A percentile compares a stretch with the other conserved stretches of the same genome.
Conservation (phyloP, 208 protist genomes). For the Trypanosomatidae sp. region DNA sequence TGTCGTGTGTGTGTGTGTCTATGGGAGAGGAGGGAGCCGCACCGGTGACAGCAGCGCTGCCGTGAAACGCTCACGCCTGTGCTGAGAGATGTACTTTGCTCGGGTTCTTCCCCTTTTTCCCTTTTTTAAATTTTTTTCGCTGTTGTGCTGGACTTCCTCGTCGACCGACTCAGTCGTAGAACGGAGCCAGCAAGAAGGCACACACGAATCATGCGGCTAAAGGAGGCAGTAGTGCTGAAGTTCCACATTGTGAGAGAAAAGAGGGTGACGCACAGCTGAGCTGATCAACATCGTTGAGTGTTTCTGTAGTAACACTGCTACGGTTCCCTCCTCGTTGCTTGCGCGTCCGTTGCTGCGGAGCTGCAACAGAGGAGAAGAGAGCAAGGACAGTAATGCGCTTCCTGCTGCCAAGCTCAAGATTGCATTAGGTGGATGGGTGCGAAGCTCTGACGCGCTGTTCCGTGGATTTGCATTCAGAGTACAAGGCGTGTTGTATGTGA, state of each 20-base stretch:
- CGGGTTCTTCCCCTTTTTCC: not conserved
- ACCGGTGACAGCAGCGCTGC: not conserved
- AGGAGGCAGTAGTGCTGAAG: not conserved
- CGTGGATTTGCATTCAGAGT: not conserved
- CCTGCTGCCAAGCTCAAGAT: not conserved
- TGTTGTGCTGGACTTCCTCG: not conserved
- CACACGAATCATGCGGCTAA: not conserved
- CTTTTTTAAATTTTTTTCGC: not conserved
- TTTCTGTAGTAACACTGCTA: not conserved
- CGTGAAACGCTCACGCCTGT: conserved; percentile 1
- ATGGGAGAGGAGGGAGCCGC: not conserved
- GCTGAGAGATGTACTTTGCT: not conserved
- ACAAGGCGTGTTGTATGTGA: not conserved
- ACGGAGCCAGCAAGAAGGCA: not conserved
- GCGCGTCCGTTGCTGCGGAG: not conserved
- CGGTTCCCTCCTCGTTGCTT: not conserved
- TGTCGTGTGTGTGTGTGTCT: not conserved
- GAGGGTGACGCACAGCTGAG: not conserved
- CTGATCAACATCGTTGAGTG: not conserved
- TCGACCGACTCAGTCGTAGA: not conserved
- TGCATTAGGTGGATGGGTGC: not conserved
- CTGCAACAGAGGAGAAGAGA: not conserved
- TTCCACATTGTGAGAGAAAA: not conserved
- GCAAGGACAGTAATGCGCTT: not conserved
- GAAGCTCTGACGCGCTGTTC: not conserved